Evolutionary conservation across 2,329 filamentous ascomycete genomes (phyloP).

Genomic region (Monosporascus sp.): DNA sequence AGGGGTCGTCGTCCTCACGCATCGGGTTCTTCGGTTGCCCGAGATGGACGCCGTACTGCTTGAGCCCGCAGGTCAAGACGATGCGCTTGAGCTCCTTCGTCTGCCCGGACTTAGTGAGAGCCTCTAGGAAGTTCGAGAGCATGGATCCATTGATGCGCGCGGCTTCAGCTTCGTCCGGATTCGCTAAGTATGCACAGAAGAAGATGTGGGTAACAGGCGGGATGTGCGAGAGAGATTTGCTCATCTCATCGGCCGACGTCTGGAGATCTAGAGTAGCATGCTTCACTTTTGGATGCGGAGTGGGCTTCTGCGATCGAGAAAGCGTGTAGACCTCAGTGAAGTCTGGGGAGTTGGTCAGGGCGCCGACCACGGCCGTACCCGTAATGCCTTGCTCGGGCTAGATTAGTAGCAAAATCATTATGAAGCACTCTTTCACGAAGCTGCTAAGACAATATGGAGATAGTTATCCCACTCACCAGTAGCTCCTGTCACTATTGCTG

Average conservation of each 20-base stretch:
- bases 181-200: slow-evolving; percentile 13
- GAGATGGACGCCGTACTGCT: slow-evolving; percentile 49
- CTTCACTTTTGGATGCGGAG: slow-evolving; percentile 10
- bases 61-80: slow-evolving; percentile 41
- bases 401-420: not conserved
- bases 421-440: no score
- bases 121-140: slow-evolving; percentile 41
- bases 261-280: slow-evolving; percentile 13
- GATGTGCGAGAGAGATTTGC: slow-evolving; percentile 10
- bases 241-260: slow-evolving; percentile 9
- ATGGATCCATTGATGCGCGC: slow-evolving; percentile 31
- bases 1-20: slow-evolving; percentile 35
- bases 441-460: no score
- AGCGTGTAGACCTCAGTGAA: slow-evolving; percentile 14
- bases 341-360: slow-evolving; percentile 7
- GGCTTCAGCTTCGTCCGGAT: slow-evolving; percentile 12
- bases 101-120: slow-evolving; percentile 36
- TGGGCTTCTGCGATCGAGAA: slow-evolving; percentile 9
- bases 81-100: slow-evolving; percentile 39
- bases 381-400: slow-evolving; percentile 10
- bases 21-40: slow-evolving; percentile 42
- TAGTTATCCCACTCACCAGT: slow-evolving; percentile 5
- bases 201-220: slow-evolving; percentile 13
- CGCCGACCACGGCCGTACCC: slow-evolving; percentile 11
- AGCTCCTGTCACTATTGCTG: slow-evolving; percentile 14